These are phyloP conservation scores for Penicillium bialowiezense DNA, from an alignment of 495 filamentous ascomycete species.

Conservation along the genomic window DNA sequence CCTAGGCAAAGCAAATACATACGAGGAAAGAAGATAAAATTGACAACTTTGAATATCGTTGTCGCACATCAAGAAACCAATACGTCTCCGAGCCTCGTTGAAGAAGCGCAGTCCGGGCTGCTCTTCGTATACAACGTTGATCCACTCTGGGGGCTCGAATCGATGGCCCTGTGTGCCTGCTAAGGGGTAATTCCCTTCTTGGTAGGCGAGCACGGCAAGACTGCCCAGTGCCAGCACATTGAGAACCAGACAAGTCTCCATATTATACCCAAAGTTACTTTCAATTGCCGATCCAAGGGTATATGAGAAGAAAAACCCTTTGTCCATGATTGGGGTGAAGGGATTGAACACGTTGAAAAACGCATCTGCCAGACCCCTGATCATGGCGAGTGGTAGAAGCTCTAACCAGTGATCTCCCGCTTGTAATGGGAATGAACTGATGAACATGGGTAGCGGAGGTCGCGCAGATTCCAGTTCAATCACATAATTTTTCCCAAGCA, in stretches of 20 bases:
- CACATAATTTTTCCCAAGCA: conserved; percentile 45
- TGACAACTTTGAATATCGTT: conserved; percentile 48
- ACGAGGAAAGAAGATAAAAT: conserved; percentile 47
- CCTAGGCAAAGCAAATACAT: conserved; percentile 4
- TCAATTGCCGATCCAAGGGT: conserved; percentile 44
- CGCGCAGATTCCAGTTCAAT: conserved; percentile 43
- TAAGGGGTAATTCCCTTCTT: conserved; percentile 45
- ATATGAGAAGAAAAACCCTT: conserved; percentile 44
- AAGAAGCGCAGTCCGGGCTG: conserved; percentile 44
- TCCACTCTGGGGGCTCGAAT: conserved; percentile 46
- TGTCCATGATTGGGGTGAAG: conserved; percentile 48
- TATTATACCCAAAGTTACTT: conserved; percentile 40
- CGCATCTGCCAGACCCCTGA: conserved; percentile 42
- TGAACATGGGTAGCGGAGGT: conserved; percentile 40
- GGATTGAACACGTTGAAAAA: conserved; percentile 46
- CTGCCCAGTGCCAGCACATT: conserved; percentile 46
- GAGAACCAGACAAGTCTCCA: conserved; percentile 45
- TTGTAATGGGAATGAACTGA: conserved; percentile 36
- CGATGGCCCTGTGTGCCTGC: conserved; percentile 31
- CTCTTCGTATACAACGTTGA: conserved; percentile 41
- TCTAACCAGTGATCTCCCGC: conserved; percentile 42
- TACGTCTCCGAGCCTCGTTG: conserved; percentile 45
- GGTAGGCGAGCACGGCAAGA: conserved; percentile 40
- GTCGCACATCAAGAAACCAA: conserved; percentile 47
- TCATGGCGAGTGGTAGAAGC: conserved; percentile 36